Percentiles rank a stretch among this genome's conserved stretches.
Evolutionary conservation across 495 filamentous ascomycete species (phyloP).

Genomic region (Hypoxylon trugodes): DNA sequence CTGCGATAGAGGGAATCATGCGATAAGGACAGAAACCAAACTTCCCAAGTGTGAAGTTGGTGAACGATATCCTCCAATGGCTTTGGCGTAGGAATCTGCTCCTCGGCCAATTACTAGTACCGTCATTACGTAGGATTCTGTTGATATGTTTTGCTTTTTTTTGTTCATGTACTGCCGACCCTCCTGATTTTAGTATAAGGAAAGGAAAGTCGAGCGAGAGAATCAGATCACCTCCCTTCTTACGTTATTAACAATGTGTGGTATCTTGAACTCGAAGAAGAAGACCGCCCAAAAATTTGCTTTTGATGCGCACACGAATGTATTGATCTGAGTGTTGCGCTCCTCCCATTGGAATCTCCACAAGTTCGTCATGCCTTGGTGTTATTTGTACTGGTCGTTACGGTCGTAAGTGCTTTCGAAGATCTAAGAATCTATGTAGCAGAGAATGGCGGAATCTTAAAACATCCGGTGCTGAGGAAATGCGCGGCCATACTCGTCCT

Average conservation of each 20-base stretch:
- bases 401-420: slow-evolving; percentile 13
- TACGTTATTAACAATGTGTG: slow-evolving; percentile 28
- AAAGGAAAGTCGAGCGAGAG: background rate
- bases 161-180: slow-evolving; percentile 7
- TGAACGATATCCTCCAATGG: too few species aligned
- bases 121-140: background rate
- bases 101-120: background rate
- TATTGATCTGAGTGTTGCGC: background rate
- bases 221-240: slow-evolving; percentile 18
- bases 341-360: slow-evolving; percentile 2
- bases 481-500: slow-evolving; percentile 51
- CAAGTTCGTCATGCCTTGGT: slow-evolving; percentile 8
- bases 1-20: background rate
- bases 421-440: background rate
- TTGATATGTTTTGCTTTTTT: slow-evolving; percentile 2
- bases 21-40: too few species aligned
- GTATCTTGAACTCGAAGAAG: slow-evolving; percentile 43
- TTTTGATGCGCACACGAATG: slow-evolving; percentile 9
- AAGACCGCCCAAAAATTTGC: slow-evolving; percentile 34
- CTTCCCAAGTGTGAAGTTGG: too few species aligned
- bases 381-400: slow-evolving; percentile 17
- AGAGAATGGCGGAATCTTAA: slow-evolving; percentile 22
- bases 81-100: background rate
- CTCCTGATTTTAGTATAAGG: background rate
- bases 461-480: slow-evolving; percentile 54